Evolutionary conservation across 2,329 filamentous ascomycete genomes (phyloP).

Genomic region (Pseudomassariella vexata): DNA sequence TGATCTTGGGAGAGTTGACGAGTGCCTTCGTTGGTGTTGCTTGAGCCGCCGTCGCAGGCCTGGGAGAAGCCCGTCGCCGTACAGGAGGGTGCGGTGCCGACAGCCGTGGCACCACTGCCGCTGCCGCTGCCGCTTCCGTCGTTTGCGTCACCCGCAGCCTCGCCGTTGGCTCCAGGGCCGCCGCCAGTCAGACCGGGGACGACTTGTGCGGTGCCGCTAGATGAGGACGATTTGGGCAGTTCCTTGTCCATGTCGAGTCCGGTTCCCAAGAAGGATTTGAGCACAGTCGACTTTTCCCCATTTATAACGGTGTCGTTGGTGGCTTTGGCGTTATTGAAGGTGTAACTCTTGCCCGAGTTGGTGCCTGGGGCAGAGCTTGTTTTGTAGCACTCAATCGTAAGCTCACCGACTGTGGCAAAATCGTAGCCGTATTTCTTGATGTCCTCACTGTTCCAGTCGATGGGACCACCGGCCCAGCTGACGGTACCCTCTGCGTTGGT

Average conservation of each 20-base stretch:
- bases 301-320: constrained; percentile 76
- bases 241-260: constrained; percentile 63
- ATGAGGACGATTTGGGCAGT: constrained; percentile 23
- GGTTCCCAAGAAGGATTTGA: constrained; percentile 75
- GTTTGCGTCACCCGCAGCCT: constrained; percentile 17
- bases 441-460: constrained; percentile 78
- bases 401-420: constrained; percentile 71
- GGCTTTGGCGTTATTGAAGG: constrained; percentile 58
- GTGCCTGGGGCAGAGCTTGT: constrained; percentile 55
- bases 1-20: constrained; percentile 21
- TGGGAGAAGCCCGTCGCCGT: constrained; percentile 21
- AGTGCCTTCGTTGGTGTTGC: constrained; percentile 18
- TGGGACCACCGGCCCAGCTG: constrained; percentile 83
- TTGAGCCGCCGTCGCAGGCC: constrained; percentile 13
- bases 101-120: constrained; percentile 10
- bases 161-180: constrained; percentile 24
- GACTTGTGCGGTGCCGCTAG: constrained; percentile 13
- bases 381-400: constrained; percentile 83
- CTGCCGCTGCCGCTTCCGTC: constrained; percentile 9
- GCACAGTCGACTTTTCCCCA: constrained; percentile 66
- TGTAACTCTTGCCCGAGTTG: constrained; percentile 67
- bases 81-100: constrained; percentile 12
- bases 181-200: constrained; percentile 24
- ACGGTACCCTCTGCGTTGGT: constrained; percentile 80
- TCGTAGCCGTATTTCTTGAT: constrained; percentile 85